These are phyloP conservation scores for Amauroascus verrucosus DNA, from an alignment of 2,329 filamentous ascomycete species.

Conservation along the genomic window DNA sequence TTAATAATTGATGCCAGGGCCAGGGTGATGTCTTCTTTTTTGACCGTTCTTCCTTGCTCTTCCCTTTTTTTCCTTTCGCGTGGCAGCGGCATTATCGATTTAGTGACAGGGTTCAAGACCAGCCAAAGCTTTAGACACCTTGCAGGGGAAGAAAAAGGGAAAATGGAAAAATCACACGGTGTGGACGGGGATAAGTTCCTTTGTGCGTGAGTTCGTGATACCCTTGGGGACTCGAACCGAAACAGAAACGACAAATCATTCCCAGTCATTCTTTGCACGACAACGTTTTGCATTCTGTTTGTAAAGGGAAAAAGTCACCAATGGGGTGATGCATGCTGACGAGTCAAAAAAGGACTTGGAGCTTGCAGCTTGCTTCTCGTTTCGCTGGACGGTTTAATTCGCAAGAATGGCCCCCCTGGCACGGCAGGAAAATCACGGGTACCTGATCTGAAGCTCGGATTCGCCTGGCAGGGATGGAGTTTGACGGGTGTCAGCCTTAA, in stretches of 20 bases:
- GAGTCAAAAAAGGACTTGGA: background rate
- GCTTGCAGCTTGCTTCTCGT: background rate
- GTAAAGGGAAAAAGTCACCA: background rate
- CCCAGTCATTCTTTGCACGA: background rate
- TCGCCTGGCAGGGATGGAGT: conserved; percentile 1
- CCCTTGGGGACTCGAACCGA: background rate
- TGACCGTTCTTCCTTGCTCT: background rate
- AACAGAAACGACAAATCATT: background rate
- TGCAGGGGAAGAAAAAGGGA: background rate
- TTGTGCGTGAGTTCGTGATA: background rate
- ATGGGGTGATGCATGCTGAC: too few species aligned
- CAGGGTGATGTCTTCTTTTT: background rate
- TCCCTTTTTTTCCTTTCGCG: background rate
- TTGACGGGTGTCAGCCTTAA: conserved; percentile 2
- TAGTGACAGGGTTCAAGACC: background rate
- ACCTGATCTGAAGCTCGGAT: conserved; percentile 4
- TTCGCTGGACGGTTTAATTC: background rate
- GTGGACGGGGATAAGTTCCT: background rate
- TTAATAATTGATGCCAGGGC: background rate
- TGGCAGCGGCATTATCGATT: background rate
- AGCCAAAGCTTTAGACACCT: background rate
- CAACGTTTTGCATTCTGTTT: background rate
- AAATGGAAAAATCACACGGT: background rate
- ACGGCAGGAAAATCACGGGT: conserved; percentile 1
- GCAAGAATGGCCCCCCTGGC: background rate